Conservation (phyloP, 108 stramenopile genomes). For the Seminavis robusta region DNA sequence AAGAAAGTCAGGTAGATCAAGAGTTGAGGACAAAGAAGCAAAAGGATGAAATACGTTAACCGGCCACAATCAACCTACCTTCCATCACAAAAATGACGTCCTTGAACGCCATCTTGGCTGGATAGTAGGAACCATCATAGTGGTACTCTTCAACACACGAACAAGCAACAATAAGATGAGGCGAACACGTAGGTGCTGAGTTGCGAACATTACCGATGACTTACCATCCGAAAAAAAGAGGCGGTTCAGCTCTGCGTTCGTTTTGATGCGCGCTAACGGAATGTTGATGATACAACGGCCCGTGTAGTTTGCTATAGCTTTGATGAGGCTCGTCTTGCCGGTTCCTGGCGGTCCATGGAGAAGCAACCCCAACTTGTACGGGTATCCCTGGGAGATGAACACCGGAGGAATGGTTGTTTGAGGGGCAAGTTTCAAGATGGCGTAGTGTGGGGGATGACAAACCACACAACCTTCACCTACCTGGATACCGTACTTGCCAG, state of each 20-base stretch:
- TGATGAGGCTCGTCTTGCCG: conserved; percentile 84
- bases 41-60: too few relatives aligned
- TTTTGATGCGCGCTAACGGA: conserved; percentile 75
- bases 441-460: too few relatives aligned
- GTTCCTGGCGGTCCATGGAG: conserved; percentile 88
- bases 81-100: conserved; percentile 80
- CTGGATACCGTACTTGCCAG: conserved; percentile 68
- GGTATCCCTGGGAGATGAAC: conserved; percentile 90
- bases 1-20: too few relatives aligned
- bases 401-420: conserved; percentile 68
- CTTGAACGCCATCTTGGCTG: conserved; percentile 42
- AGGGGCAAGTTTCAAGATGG: conserved; percentile 71
- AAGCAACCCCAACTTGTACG: conserved; percentile 82
- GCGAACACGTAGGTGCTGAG: conserved; percentile 66
- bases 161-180: conserved; percentile 69
- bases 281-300: conserved; percentile 74
- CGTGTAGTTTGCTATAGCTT: conserved; percentile 68
- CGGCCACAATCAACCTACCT: too few relatives aligned
- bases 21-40: too few relatives aligned
- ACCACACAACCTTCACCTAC: conserved; percentile 53
- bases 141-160: conserved; percentile 37
- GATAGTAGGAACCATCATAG: conserved; percentile 32
- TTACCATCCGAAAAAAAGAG: too few relatives aligned
- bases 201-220: conserved; percentile 62
- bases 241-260: too few relatives aligned